Evolutionary conservation across 495 filamentous ascomycete genomes (phyloP).

Genomic region (Neurospora tetrasperma): DNA sequence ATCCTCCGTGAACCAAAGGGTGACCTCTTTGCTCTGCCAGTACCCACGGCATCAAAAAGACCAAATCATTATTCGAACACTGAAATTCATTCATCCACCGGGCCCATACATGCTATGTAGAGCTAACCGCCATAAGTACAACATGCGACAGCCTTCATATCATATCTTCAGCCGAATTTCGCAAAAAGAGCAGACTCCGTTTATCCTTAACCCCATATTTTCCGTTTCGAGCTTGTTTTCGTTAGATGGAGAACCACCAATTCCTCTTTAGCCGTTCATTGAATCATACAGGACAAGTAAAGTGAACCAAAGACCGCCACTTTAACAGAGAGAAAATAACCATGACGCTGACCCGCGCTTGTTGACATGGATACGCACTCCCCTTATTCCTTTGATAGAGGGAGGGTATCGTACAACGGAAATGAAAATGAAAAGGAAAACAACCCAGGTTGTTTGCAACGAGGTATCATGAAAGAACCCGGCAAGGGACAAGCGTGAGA

Average conservation of each 20-base stretch:
- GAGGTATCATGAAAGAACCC: conserved; percentile 24
- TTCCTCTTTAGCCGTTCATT: conserved; percentile 2
- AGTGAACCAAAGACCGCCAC: conserved; percentile 2
- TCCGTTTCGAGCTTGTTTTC: background rate
- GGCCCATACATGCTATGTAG: background rate
- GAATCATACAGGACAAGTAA: conserved; percentile 9
- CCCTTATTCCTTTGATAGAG: background rate
- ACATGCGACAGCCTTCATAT: background rate
- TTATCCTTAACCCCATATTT: background rate
- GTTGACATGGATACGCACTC: background rate
- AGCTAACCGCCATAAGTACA: background rate
- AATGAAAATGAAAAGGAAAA: conserved; percentile 5
- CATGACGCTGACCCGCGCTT: background rate
- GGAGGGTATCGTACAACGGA: conserved; percentile 7
- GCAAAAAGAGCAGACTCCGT: background rate
- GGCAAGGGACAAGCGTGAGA: conserved; percentile 8
- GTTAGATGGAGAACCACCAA: background rate
- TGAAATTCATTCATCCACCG: background rate
- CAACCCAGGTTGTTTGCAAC: conserved; percentile 6
- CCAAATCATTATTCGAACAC: background rate
- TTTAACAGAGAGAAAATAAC: conserved; percentile 1
- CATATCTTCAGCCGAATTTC: background rate
- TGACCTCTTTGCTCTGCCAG: background rate
- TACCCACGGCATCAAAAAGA: background rate
- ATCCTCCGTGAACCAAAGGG: background rate